These are phyloP conservation scores for Hypoxylon sp. DNA, from an alignment of 2,329 filamentous ascomycete species.

Conservation along the genomic window DNA sequence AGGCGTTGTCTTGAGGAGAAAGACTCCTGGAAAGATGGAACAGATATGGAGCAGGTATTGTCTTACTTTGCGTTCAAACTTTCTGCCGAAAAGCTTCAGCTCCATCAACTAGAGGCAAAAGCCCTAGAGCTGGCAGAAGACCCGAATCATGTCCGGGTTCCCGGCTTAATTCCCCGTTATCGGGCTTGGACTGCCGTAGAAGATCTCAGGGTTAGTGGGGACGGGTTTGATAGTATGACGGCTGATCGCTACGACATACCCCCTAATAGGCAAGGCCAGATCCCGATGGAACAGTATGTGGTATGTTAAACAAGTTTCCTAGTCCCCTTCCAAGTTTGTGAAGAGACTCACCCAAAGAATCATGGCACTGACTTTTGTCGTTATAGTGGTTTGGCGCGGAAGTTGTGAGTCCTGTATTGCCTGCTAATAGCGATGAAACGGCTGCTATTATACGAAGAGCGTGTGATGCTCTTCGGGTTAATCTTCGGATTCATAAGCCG, in stretches of 20 bases:
- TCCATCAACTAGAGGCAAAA: neutral
- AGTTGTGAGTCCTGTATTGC: conserved; percentile 43
- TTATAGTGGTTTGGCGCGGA: conserved; percentile 44
- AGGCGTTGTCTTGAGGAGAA: neutral
- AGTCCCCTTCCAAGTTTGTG: neutral
- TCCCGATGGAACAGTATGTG: conserved; percentile 29
- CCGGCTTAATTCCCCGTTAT: conserved; percentile 23
- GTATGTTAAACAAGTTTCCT: conserved; percentile 13
- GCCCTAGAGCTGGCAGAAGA: conserved; percentile 9
- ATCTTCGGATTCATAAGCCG: conserved; percentile 44
- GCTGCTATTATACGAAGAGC: conserved; percentile 22
- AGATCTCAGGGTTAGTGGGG: conserved; percentile 39
- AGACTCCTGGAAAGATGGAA: neutral
- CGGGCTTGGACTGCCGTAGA: conserved; percentile 40
- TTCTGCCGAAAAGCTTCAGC: neutral
- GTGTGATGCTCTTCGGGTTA: conserved; percentile 37
- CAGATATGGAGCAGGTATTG: neutral
- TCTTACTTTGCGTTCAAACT: neutral
- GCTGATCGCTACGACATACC: conserved; percentile 34
- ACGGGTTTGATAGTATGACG: conserved; percentile 29
- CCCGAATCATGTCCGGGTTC: conserved; percentile 33
- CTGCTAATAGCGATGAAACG: conserved; percentile 9
- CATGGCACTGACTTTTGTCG: conserved; percentile 1
- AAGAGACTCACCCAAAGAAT: neutral
- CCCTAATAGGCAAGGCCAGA: neutral